A percentile compares a stretch with the other conserved stretches of the same genome.
phyloP scores from a whole-genome alignment of 2,329 filamentous ascomycete species.

The Fusarium floridanum region DNA sequence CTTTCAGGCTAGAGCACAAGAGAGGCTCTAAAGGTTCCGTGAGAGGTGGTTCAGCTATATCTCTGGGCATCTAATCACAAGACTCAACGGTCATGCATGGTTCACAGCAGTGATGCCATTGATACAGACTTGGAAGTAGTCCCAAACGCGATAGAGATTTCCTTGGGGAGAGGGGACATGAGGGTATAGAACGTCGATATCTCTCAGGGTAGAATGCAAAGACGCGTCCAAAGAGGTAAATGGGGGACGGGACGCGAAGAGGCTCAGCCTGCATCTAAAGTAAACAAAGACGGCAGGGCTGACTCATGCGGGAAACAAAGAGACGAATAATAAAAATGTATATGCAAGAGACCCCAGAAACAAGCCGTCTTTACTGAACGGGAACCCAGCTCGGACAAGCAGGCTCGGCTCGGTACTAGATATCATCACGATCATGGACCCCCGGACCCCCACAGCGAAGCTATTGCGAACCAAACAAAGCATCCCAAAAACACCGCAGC shows the following conservation, averaged over 20 bases:
- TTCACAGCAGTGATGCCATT: background rate
- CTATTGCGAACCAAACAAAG: slow-evolving; percentile 29
- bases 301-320: background rate
- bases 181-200: no score
- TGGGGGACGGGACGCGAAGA: background rate
- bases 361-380: background rate
- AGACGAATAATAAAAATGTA: background rate
- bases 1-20: background rate
- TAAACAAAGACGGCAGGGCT: background rate
- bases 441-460: background rate
- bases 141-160: background rate
- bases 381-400: background rate
- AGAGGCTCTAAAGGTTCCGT: background rate
- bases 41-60: background rate
- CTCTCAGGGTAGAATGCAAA: background rate
- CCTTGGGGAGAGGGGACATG: background rate
- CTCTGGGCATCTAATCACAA: background rate
- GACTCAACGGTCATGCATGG: background rate
- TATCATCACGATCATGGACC: background rate
- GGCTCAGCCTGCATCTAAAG: background rate
- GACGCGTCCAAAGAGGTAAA: background rate
- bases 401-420: background rate
- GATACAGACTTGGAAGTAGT: background rate
- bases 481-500: slow-evolving; percentile 12
- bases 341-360: background rate